Evolutionary conservation across 106 monocot species (phyloP).

Genomic region (Phalaenopsis equestris): DNA sequence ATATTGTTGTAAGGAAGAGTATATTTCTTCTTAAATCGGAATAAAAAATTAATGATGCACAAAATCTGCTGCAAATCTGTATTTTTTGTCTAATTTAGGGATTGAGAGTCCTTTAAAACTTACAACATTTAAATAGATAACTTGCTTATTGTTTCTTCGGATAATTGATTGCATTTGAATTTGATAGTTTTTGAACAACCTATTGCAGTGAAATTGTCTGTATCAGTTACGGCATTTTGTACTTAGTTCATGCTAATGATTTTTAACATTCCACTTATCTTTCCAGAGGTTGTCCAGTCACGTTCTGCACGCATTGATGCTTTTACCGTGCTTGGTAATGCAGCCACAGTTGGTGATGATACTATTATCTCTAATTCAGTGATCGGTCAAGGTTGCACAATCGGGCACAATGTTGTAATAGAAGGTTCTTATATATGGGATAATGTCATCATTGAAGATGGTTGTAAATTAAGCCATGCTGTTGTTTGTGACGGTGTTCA

Average conservation of each 20-base stretch:
- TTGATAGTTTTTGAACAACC: not conserved
- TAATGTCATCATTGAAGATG: conserved; percentile 91
- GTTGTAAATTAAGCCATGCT: conserved; percentile 70
- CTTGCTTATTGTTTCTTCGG: not conserved
- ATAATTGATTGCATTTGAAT: not conserved
- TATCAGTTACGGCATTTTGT: not conserved
- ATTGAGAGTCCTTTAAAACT: not conserved
- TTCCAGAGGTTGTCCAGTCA: conserved; percentile 60
- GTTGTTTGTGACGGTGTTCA: conserved; percentile 83
- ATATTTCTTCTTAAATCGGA: not conserved
- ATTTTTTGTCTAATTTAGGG: not conserved
- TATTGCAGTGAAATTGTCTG: not conserved
- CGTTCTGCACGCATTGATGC: conserved; percentile 56
- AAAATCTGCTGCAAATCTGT: not conserved
- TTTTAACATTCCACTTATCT: not conserved
- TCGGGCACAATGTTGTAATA: conserved; percentile 79
- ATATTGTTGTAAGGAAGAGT: not conserved
- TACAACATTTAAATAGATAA: not conserved
- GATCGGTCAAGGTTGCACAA: conserved; percentile 68
- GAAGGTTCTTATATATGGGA: conserved; percentile 87
- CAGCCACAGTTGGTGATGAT: conserved; percentile 57
- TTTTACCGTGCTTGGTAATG: conserved; percentile 63
- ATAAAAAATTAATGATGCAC: not conserved
- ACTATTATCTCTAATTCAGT: conserved; percentile 61
- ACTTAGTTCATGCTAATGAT: not conserved